Evolutionary conservation across 1,284 basidiomycete genomes (phyloP), one percentile per base, ranked within the genome.

Genomic region (Ceratobasidium sp.): DNA sequence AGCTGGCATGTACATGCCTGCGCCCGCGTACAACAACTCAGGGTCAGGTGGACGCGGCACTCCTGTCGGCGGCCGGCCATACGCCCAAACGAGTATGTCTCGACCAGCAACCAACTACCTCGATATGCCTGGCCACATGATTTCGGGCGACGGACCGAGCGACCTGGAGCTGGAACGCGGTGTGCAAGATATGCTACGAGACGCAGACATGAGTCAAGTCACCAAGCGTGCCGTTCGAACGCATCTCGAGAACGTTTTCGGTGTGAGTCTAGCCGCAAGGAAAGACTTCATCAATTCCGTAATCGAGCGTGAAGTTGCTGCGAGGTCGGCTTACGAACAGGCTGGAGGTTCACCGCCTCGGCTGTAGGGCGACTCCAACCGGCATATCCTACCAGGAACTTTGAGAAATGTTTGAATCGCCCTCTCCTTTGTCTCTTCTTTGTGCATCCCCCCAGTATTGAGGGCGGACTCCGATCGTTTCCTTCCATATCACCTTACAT

Each of bases 221-320:
- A 96, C 95, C 61, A 97, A 97, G 83, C 88, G 94, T 76, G 90
- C 90, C 76, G 90, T 98, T 70, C 86, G 95, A 60, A 85, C 88
- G 73, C 87, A 89, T 77, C 82, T 98, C 62, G 92, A 96, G 81
- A 87, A 88, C 73, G 85, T 86, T 75, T 95, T 90, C 78, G 86
- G 75, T 40, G 62, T 78, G 25, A 78, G 76, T 30, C 76, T 84
- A 49, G 75, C 75, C 1, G 69, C 74, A 16, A 78, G 80, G 74
- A 84, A 83, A 76, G 82, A 81, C 51, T 74, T 76, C 46, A 83
- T 83, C 74, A 83, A 82, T 73, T 77, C 74, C 73, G 69, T 49
- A 49, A 75, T 73, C 40, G 74, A 72, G 44, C 67, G 67, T 4
- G 67, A 70, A n/a, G 67, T 70, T 6, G 54, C 67, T n/a, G 54